A percentile compares a stretch with the other conserved stretches of the same genome.
These are phyloP conservation scores for Raffaelea albimanens DNA, from an alignment of 2,329 filamentous ascomycete genomes.

Conservation along the genomic window DNA sequence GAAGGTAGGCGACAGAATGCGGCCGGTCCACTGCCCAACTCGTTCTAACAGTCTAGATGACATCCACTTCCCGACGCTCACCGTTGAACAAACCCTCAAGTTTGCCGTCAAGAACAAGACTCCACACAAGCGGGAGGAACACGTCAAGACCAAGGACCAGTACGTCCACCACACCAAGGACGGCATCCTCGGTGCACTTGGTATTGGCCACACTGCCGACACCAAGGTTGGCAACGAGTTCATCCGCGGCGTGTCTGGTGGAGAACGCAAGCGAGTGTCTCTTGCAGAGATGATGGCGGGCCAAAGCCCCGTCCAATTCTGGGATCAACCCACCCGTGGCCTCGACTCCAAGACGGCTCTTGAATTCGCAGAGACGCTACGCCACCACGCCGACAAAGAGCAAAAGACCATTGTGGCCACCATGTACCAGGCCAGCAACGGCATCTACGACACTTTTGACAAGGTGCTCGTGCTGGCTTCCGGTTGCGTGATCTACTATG, in stretches of 20 bases:
- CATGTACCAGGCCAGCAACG: constrained; percentile 58
- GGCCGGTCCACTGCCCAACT: too few species aligned
- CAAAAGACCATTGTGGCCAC: constrained; percentile 50
- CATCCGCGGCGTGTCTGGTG: constrained; percentile 38
- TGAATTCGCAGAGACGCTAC: constrained; percentile 54
- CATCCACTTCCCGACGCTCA: constrained; percentile 58
- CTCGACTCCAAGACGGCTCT: constrained; percentile 57
- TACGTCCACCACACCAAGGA: constrained; percentile 50
- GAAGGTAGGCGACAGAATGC: constrained; percentile 42
- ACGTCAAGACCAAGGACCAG: constrained; percentile 34
- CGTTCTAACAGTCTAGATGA: too few species aligned
- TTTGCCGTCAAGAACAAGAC: constrained; percentile 60
- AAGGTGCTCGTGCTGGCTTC: constrained; percentile 12
- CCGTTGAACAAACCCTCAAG: constrained; percentile 55
- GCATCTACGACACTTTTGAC: constrained; percentile 33
- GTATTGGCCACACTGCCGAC: constrained; percentile 56
- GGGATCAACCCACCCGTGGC: constrained; percentile 61
- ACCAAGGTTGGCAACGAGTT: constrained; percentile 62
- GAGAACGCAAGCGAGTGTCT: constrained; percentile 59
- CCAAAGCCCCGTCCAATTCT: constrained; percentile 53
- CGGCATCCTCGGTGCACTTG: constrained; percentile 56
- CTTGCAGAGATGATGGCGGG: constrained; percentile 61
- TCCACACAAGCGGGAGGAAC: neutral
- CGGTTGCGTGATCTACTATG: constrained; percentile 9
- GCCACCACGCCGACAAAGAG: constrained; percentile 57